These are phyloP conservation scores for Phytophthora pistaciae DNA, from an alignment of 352 stramenopile species.

Conservation along the genomic window DNA sequence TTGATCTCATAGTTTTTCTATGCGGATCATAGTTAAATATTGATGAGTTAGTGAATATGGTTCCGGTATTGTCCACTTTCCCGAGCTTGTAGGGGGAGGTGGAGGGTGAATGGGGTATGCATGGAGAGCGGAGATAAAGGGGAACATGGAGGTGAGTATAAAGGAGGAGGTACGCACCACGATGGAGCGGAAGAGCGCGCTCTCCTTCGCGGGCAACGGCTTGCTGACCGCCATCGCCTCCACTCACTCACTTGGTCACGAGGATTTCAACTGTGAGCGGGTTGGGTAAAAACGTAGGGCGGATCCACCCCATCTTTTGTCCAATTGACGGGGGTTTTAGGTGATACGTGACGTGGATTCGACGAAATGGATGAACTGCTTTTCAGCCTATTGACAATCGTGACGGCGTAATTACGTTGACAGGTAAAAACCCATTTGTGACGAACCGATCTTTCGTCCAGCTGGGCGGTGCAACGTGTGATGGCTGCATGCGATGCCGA, in stretches of 20 bases:
- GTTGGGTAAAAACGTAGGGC: constrained; percentile 26
- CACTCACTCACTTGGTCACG: constrained; percentile 29
- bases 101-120: neutral
- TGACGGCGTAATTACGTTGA: constrained; percentile 1
- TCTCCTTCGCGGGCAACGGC: constrained; percentile 94
- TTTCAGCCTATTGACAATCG: constrained; percentile 1
- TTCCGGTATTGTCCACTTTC: constrained; percentile 3
- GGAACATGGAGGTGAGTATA: neutral
- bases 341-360: neutral
- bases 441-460: constrained; percentile 23
- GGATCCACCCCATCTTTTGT: constrained; percentile 6
- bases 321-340: neutral
- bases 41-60: neutral
- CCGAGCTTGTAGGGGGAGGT: constrained; percentile 1
- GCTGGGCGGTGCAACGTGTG: neutral
- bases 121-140: neutral
- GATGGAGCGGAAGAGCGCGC: constrained; percentile 96
- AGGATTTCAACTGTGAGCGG: constrained; percentile 23
- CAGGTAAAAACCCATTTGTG: constrained; percentile 6
- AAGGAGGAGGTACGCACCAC: constrained; percentile 65
- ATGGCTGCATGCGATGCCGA: constrained; percentile 3
- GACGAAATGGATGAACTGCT: neutral
- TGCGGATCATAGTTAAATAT: neutral
- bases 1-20: constrained; percentile 98
- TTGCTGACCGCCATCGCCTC: constrained; percentile 63